Conservation (phyloP, 73 alveolate species). For the Symbiodinium natans region DNA sequence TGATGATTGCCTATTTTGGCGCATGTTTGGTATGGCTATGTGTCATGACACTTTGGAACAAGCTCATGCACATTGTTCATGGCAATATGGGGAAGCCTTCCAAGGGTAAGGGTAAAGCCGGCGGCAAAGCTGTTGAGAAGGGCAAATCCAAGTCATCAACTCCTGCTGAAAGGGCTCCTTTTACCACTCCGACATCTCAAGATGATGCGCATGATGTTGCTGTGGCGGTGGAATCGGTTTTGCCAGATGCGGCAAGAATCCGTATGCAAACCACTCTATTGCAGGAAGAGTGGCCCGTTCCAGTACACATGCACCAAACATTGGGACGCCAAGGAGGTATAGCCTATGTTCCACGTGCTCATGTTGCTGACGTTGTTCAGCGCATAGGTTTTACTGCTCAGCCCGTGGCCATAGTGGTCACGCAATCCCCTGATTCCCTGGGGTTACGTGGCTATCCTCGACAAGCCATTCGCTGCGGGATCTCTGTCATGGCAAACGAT, state of each 20-base stretch:
- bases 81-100: not conserved
- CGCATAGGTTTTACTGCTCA: not conserved
- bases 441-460: conserved; percentile 37
- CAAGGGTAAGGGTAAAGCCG: not conserved
- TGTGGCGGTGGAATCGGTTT: not conserved
- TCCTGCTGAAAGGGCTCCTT: not conserved
- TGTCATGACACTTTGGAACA: not conserved
- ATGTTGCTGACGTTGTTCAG: not conserved
- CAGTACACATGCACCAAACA: not conserved
- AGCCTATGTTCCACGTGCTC: not conserved
- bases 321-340: not conserved
- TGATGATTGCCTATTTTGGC: not conserved
- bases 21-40: not conserved
- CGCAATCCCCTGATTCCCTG: not conserved
- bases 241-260: not conserved
- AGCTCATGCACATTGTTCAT: not conserved
- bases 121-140: not conserved
- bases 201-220: not conserved
- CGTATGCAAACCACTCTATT: not conserved
- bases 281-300: not conserved
- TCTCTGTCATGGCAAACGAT: not conserved
- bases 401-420: not conserved
- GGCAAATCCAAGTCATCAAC: not conserved
- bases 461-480: not conserved
- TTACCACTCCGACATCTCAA: not conserved